Percentiles rank a stretch among this genome's conserved stretches.
These are phyloP conservation scores for Microglena sp. DNA, from an alignment of 139 green algal genomes.

Conservation along the genomic window DNA sequence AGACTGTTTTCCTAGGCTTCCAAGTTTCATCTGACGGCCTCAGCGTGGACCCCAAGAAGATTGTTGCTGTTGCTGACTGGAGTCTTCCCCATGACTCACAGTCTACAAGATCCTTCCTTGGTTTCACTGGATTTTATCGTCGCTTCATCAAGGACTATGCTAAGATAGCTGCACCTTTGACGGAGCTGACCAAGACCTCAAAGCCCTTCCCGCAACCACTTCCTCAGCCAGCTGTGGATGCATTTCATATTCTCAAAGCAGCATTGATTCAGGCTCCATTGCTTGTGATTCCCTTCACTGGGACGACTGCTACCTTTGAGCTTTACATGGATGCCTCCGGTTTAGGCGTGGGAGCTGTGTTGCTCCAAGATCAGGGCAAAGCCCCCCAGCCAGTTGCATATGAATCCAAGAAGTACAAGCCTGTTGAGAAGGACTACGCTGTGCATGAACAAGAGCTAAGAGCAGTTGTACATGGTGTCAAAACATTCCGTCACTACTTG, in stretches of 20 bases:
- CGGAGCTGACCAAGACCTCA: no score
- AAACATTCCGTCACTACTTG: conserved; percentile 36
- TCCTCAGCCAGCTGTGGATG: no score
- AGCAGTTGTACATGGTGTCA: conserved; percentile 22
- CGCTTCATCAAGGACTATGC: no score
- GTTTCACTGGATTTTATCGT: not conserved
- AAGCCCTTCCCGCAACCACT: no score
- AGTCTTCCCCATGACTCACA: conserved; percentile 1
- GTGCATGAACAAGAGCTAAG: conserved; percentile 34
- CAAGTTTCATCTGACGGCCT: conserved; percentile 1
- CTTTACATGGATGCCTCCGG: conserved; percentile 25
- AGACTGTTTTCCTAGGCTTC: conserved; percentile 3
- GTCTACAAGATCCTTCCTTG: conserved; percentile 6
- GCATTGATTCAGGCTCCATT: no score
- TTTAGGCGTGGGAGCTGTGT: conserved; percentile 20
- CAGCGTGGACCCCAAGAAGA: conserved; percentile 6
- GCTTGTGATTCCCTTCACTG: no score
- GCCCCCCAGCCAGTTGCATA: conserved; percentile 19
- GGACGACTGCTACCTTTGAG: conserved; percentile 4
- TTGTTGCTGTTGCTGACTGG: conserved; percentile 2
- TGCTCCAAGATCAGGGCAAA: conserved; percentile 20
- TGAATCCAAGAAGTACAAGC: conserved; percentile 18
- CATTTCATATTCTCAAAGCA: no score
- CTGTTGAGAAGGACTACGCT: conserved; percentile 30
- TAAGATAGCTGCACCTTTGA: no score